These are phyloP conservation scores for Xylariaceae sp. DNA, from an alignment of 2,329 filamentous ascomycete genomes.

Conservation along the genomic window DNA sequence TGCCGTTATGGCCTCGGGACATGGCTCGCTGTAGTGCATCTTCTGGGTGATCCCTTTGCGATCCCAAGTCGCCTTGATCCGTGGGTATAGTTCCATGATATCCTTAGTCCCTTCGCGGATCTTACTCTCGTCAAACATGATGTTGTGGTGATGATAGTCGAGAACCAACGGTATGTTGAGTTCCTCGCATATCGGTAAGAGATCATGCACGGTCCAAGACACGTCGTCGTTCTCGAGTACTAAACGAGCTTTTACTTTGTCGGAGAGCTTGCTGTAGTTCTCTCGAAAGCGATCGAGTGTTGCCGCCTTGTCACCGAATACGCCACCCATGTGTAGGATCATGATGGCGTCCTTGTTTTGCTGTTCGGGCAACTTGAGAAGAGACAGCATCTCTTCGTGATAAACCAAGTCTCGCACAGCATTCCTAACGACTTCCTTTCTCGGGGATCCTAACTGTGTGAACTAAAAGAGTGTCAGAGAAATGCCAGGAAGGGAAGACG, in stretches of 20 bases:
- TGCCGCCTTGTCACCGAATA: conserved; percentile 78
- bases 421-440: conserved; percentile 67
- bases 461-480: conserved; percentile 46
- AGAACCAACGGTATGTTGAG: conserved; percentile 89
- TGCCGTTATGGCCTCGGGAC: conserved; percentile 67
- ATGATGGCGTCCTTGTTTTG: conserved; percentile 82
- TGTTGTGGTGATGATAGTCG: conserved; percentile 95
- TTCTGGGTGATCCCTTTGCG: conserved; percentile 83
- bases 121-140: conserved; percentile 68
- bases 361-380: conserved; percentile 72
- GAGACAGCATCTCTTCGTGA: conserved; percentile 75
- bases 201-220: conserved; percentile 83
- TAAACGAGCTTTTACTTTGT: conserved; percentile 69
- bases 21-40: conserved; percentile 92
- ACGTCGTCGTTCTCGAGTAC: conserved; percentile 96
- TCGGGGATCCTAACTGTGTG: conserved; percentile 83
- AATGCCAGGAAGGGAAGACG: not conserved
- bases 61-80: conserved; percentile 79
- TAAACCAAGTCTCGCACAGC: conserved; percentile 80
- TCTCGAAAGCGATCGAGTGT: conserved; percentile 72
- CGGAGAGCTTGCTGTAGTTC: conserved; percentile 63
- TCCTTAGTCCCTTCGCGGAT: conserved; percentile 81
- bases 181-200: conserved; percentile 85
- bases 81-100: conserved; percentile 66
- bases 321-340: conserved; percentile 89